A percentile compares a stretch with the other conserved stretches of the same genome.
These are phyloP conservation scores for Rhodomyrtus tomentosa DNA, from an alignment of 345 rosid genomes.

Conservation along the genomic window DNA sequence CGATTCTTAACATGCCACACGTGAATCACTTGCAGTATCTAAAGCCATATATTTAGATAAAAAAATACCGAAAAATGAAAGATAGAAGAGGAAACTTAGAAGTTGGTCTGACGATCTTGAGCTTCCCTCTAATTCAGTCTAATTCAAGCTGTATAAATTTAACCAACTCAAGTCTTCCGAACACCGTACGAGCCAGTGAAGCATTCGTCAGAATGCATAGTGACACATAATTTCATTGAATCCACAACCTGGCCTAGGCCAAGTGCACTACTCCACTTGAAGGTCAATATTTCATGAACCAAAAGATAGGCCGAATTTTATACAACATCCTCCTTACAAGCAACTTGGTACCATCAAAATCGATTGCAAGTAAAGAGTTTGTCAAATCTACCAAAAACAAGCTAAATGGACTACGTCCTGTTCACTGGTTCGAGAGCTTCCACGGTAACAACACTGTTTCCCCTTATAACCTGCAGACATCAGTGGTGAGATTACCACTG, in stretches of 20 bases:
- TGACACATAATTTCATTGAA: not conserved
- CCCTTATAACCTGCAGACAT: conserved; percentile 12
- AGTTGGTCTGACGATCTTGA: not conserved
- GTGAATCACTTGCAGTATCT: not conserved
- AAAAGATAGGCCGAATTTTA: not conserved
- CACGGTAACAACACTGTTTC: conserved; percentile 16
- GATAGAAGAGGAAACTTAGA: not conserved
- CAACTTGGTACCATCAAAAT: not conserved
- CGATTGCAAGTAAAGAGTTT: not conserved
- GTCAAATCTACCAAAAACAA: not conserved
- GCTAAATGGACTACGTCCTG: not conserved
- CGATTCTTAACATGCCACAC: not conserved
- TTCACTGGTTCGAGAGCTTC: conserved; percentile 16
- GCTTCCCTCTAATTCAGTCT: not conserved
- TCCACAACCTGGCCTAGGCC: not conserved
- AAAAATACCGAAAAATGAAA: not conserved
- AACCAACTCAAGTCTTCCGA: not conserved
- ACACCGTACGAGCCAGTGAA: not conserved
- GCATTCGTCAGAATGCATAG: not conserved
- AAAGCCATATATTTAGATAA: not conserved
- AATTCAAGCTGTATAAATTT: not conserved
- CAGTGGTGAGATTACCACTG: not conserved
- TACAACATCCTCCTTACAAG: not conserved
- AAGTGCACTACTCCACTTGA: not conserved
- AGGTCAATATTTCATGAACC: not conserved